These are phyloP conservation scores for Trichoderma harzianum DNA, from an alignment of 2,329 filamentous ascomycete species.

Conservation along the genomic window DNA sequence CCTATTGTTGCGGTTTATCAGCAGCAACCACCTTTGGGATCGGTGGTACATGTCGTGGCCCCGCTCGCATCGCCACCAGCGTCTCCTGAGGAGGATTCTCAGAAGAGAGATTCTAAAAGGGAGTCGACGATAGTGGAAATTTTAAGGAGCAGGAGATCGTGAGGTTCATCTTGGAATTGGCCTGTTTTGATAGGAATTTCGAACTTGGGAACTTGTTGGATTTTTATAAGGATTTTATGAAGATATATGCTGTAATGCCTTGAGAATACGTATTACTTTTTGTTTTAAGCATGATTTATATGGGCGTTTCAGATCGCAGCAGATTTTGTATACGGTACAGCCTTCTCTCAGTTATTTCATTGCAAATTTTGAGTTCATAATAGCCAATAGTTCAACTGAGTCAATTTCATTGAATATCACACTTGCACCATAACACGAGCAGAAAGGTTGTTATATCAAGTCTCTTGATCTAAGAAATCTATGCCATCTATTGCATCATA, in stretches of 20 bases:
- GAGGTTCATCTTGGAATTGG: neutral
- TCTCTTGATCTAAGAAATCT: neutral
- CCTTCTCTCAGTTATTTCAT: neutral
- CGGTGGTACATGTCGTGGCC: neutral
- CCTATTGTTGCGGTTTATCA: neutral
- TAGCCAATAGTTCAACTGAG: neutral
- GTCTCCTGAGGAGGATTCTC: neutral
- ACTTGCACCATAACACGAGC: no score
- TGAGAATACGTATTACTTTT: neutral
- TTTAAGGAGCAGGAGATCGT: neutral
- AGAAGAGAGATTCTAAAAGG: neutral
- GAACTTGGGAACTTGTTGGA: neutral
- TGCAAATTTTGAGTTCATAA: neutral
- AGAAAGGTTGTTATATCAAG: neutral
- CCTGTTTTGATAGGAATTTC: neutral
- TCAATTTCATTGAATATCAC: no score
- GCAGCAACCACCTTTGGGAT: neutral
- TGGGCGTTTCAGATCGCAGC: no score
- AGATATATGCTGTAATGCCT: neutral
- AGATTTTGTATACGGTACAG: no score
- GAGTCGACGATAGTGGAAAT: neutral
- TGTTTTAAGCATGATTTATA: neutral
- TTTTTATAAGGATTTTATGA: neutral
- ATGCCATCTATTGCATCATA: neutral
- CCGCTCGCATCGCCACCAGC: neutral